These are phyloP conservation scores for Zymoseptoria crescenta DNA, from an alignment of 2,329 filamentous ascomycete genomes.

Conservation along the genomic window DNA sequence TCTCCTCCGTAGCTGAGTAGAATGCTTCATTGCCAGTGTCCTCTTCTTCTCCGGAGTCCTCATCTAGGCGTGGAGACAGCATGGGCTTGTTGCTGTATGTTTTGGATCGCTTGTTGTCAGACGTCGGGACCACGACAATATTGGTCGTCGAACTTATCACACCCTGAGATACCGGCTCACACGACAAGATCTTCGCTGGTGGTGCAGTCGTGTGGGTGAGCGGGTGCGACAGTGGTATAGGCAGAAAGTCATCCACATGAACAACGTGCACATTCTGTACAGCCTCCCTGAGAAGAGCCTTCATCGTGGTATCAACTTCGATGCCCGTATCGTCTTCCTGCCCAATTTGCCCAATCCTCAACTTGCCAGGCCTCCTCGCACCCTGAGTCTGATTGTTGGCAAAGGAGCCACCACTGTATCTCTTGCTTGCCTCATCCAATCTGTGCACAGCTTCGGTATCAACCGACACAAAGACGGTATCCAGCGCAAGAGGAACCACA, in stretches of 20 bases:
- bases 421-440: conserved; percentile 74
- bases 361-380: conserved; percentile 19
- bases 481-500: conserved; percentile 68
- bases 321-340: conserved; percentile 9
- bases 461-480: conserved; percentile 79
- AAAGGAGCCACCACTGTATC: conserved; percentile 61
- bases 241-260: conserved; percentile 75
- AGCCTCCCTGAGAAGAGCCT: conserved; percentile 56
- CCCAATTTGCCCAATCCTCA: conserved; percentile 8
- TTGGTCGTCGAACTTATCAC: conserved; percentile 68
- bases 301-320: conserved; percentile 17
- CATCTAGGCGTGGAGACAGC: conserved; percentile 26
- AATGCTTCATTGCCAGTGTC: conserved; percentile 86
- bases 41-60: conserved; percentile 31
- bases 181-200: conserved; percentile 82
- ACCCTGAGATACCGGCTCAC: conserved; percentile 89
- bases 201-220: conserved; percentile 78
- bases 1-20: conserved; percentile 81
- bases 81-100: conserved; percentile 17
- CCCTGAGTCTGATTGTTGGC: conserved; percentile 14
- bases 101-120: conserved; percentile 44
- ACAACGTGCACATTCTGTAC: conserved; percentile 66
- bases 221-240: conserved; percentile 71
- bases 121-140: conserved; percentile 67
- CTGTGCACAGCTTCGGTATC: conserved; percentile 73